Evolutionary conservation across 179 eudicot genomes (phyloP).

Genomic region (Beta macrorhiza): DNA sequence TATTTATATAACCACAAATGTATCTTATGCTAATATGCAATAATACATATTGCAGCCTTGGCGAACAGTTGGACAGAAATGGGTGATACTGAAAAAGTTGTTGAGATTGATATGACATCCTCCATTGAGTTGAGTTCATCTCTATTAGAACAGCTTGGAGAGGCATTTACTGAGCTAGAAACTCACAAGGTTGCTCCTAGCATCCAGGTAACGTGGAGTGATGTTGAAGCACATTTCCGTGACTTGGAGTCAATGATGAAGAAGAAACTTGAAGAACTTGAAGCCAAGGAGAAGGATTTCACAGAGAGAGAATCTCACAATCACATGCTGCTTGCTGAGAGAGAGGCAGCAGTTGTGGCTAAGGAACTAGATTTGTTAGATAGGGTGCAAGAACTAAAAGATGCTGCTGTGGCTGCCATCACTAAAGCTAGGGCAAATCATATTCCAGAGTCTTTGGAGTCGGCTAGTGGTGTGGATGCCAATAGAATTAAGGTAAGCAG

Average conservation of each 20-base stretch:
- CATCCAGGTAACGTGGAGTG: conserved; percentile 36
- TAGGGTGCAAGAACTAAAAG: conserved; percentile 59
- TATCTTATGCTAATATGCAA: conserved; percentile 11
- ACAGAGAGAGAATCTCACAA: conserved; percentile 40
- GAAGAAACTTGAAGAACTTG: conserved; percentile 47
- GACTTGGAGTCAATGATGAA: conserved; percentile 39
- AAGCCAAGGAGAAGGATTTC: conserved; percentile 47
- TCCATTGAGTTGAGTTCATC: conserved; percentile 34
- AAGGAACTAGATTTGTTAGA: conserved; percentile 63
- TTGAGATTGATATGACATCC: conserved; percentile 33
- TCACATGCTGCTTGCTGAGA: conserved; percentile 39
- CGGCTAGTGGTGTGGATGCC: conserved; percentile 10
- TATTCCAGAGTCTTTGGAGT: conserved; percentile 24
- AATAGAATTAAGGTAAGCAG: conserved; percentile 51
- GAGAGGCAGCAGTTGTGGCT: conserved; percentile 47
- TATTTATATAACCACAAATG: background rate
- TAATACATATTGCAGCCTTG: conserved; percentile 30
- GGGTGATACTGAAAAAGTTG: conserved; percentile 38
- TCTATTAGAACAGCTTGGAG: conserved; percentile 51
- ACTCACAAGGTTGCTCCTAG: conserved; percentile 36
- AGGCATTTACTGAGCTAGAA: conserved; percentile 52
- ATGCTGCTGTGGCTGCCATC: conserved; percentile 63
- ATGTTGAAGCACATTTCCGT: conserved; percentile 48
- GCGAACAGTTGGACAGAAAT: conserved; percentile 29
- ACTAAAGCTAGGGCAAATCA: conserved; percentile 37